phyloP scores from a whole-genome alignment of 768 basidiomycete genomes.

The Cystoderma amianthinum region DNA sequence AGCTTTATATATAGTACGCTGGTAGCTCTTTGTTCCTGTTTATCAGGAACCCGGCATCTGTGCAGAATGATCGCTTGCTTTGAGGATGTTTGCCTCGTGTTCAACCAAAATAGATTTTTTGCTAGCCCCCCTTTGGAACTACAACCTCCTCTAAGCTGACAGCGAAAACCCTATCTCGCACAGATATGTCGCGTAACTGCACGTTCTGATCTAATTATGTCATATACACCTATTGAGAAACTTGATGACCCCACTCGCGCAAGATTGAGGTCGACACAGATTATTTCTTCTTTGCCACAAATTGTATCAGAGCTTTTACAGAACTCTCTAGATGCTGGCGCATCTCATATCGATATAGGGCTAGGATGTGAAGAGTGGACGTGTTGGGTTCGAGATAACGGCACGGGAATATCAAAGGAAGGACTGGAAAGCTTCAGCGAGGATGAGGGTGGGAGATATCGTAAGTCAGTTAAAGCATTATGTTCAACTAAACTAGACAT shows the following conservation, averaged over 20 bases:
- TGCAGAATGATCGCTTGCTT: no score
- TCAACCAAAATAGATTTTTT: no score
- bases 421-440: slow-evolving; percentile 49
- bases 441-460: slow-evolving; percentile 55
- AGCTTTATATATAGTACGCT: no score
- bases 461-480: slow-evolving; percentile 33
- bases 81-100: no score
- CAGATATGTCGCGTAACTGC: no score
- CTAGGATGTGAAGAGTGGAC: slow-evolving; percentile 74
- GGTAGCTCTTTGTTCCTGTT: no score
- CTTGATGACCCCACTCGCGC: slow-evolving; percentile 60
- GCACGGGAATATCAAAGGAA: slow-evolving; percentile 62
- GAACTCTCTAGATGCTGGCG: slow-evolving; percentile 82
- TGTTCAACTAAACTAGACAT: no score
- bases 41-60: no score
- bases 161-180: no score
- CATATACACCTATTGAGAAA: slow-evolving; percentile 34
- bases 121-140: no score
- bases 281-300: slow-evolving; percentile 76
- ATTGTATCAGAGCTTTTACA: slow-evolving; percentile 83
- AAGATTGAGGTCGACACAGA: slow-evolving; percentile 74
- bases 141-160: no score
- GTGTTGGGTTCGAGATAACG: slow-evolving; percentile 85
- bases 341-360: slow-evolving; percentile 62
- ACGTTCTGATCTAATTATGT: no score